phyloP scores from a whole-genome alignment of 2,329 filamentous ascomycete genomes.

The Fusarium sp. region DNA sequence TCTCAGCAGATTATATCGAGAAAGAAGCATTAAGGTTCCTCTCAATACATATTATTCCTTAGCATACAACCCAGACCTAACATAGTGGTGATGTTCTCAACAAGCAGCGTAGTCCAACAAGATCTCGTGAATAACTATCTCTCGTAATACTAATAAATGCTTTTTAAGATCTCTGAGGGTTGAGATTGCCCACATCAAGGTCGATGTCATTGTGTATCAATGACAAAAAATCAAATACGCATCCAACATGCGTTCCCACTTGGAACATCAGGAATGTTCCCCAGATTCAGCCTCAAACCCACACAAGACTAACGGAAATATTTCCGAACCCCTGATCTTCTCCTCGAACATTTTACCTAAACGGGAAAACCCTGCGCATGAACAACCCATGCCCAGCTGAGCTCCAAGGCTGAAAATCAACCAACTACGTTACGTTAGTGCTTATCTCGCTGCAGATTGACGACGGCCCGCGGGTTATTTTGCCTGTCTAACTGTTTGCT shows the following conservation, averaged over 20 bases:
- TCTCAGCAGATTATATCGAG: background rate
- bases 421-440: background rate
- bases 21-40: background rate
- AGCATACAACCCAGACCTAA: no score
- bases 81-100: no score
- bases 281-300: background rate
- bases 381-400: background rate
- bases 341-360: conserved; percentile 1
- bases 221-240: background rate
- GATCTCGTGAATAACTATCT: no score
- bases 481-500: background rate
- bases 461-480: background rate
- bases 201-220: fast-evolving
- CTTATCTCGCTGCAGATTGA: conserved; percentile 10
- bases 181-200: no score
- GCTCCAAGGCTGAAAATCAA: conserved; percentile 3
- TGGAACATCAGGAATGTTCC: background rate
- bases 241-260: background rate
- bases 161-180: no score
- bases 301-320: background rate
- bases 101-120: no score
- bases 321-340: background rate
- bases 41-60: background rate
- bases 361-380: background rate
- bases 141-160: no score